Evolutionary conservation across 176 grass and related monocot species (phyloP), one percentile per base, ranked within the genome.

Genomic region (Lolium rigidum): DNA sequence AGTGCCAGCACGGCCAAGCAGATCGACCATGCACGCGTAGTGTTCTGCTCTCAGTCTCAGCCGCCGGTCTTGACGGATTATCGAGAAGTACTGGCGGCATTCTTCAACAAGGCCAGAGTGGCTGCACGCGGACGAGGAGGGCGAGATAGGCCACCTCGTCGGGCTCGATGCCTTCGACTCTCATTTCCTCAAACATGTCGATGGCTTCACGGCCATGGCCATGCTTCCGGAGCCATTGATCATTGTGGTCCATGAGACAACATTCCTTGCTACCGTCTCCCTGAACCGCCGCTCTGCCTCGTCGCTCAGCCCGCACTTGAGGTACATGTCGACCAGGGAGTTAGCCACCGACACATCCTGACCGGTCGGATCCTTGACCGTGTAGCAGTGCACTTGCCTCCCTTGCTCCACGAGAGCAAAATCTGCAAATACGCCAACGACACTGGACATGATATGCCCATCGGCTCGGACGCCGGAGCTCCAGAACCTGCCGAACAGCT

Each of bases 211-310:
- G 74, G 20, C 83, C 83, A 21, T 70, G 63, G 20, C 90, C 90
- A 13, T 86, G 86, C 90, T 92, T 89, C 10, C 90, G 87, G 13
- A 86, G 65, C 90, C 90, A 24, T 83, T 88, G 86, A 92, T 85
- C 90, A 92, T 88, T 14, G 70, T n/a, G 10, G 90, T 92, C 90
- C 90, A 92, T 0, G 90, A 88, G 54, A 92, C 90, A 9, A 88
- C 83, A 17, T 92, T 92, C 72, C 10, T 66, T 60, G 22, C 47
- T 47, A 78, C 62, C 47, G 79, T 92, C 70, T 86, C 90, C 64
- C 72, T 14, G 73, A 92, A 92, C 73, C 10, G 14, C 48, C 13
- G 65, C 2, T 62, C 74, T 2, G 86, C 86, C 44, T 89, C 90
- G 3, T 65, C 73, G 14, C 24, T 49, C 12, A 92, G 59, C 2